Evolutionary conservation across 2,329 filamentous ascomycete genomes (phyloP), one percentile per base, ranked within the genome.

Genomic region (Talaromyces marneffei): DNA sequence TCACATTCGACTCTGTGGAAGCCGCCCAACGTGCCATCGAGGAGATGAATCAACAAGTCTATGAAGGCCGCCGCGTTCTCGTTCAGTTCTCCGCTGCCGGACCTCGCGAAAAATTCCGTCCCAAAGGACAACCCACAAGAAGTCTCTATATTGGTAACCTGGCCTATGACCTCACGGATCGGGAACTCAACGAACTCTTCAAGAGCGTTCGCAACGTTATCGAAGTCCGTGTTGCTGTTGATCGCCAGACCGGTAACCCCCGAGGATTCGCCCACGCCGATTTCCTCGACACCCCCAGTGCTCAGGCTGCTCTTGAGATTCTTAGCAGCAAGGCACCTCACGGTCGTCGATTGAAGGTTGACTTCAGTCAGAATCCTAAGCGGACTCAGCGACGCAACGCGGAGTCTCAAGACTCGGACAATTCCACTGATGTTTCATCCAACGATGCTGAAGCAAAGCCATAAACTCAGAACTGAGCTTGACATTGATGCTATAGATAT

Each of bases 101-200:
- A 58, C 52, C 58, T 10, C 4, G 48, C 27, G n/a, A 33, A 14
- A 79, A 79, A 68, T 2, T 2, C 18, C 12, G 27, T 27, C 7
- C 2, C 18, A 8, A 42, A 31, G 16, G 23, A 42, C 67, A 77
- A 42, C 86, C 87, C 2, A 83, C 83, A 57, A 85, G 82, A 70
- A 90, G 87, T 1, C 78, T 96, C 35, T 96, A 89, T 79, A 84
- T 96, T 67, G 91, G 91, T 66, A 94, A 94, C 79, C 85, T 96
- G 76, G 87, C 90, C 10, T 94, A 89, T 71, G 89, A 95, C 77
- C 88, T 92, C 79, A 89, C 88, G 8, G 91, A 96, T 71, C 84
- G 85, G 59, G 91, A 96, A 69, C 80, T 96, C 59, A 92, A 92
- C 76, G 82, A 86, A 58, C 76, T 95, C 27, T 93, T 96, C 82